Conservation (phyloP, 257 asterid species). For the Osmanthus fragrans region DNA sequence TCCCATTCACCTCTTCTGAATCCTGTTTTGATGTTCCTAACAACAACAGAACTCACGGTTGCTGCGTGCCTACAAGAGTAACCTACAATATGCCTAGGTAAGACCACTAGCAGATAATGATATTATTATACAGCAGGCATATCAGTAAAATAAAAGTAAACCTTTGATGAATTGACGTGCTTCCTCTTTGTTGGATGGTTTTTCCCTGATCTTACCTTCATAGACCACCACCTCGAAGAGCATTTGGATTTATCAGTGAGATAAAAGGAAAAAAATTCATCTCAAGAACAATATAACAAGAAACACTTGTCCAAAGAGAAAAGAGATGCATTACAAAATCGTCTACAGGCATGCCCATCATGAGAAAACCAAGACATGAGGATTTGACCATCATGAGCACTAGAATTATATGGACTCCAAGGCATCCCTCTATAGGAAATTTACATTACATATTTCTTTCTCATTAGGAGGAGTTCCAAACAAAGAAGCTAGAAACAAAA, state of each 20-base stretch:
- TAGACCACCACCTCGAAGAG: slow-evolving; percentile 92
- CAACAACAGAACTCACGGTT: slow-evolving; percentile 86
- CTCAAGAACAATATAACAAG: slow-evolving; percentile 1
- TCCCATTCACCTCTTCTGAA: slow-evolving; percentile 77
- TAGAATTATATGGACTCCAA: slow-evolving; percentile 4
- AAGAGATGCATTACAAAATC: neutral
- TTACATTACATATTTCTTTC: neutral
- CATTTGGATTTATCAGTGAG: slow-evolving; percentile 46
- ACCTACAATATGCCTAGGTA: slow-evolving; percentile 40
- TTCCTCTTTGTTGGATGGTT: slow-evolving; percentile 87
- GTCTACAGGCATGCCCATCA: neutral
- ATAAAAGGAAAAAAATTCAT: slow-evolving; percentile 18
- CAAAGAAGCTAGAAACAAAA: neutral
- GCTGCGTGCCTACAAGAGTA: slow-evolving; percentile 74
- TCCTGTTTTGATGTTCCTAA: slow-evolving; percentile 77
- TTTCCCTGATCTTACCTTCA: slow-evolving; percentile 88
- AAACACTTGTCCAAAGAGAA: slow-evolving; percentile 15
- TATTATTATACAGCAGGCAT: slow-evolving; percentile 6
- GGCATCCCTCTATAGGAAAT: neutral
- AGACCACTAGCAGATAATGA: slow-evolving; percentile 22
- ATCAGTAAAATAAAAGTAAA: slow-evolving; percentile 24
- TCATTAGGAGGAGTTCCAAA: neutral
- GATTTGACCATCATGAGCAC: neutral
- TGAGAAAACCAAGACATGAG: neutral
- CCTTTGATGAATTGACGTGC: slow-evolving; percentile 86